A percentile compares a stretch with the other conserved stretches of the same genome.
Evolutionary conservation across 768 basidiomycete genomes (phyloP).

Genomic region (Imleria badia): DNA sequence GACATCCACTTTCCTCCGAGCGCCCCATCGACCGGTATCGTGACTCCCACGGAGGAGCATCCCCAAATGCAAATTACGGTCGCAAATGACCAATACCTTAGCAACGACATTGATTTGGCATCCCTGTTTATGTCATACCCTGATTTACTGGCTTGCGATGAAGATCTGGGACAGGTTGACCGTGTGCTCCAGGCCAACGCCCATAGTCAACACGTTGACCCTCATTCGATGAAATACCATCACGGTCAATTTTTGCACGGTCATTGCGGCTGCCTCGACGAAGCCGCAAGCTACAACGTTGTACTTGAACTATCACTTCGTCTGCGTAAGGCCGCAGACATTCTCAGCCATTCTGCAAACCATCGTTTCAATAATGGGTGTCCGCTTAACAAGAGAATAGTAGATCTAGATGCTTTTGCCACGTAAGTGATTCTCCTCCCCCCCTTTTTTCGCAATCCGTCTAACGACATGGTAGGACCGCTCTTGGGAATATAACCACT

Average conservation of each 20-base stretch:
- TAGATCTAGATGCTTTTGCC: slow-evolving; percentile 50
- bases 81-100: slow-evolving; percentile 24
- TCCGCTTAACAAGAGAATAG: slow-evolving; percentile 43
- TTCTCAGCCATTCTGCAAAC: slow-evolving; percentile 47
- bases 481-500: slow-evolving; percentile 37
- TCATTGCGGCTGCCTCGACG: slow-evolving; percentile 60
- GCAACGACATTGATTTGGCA: slow-evolving; percentile 42
- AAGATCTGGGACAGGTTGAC: slow-evolving; percentile 11
- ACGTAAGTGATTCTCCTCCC: slow-evolving; percentile 40
- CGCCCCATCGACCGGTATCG: slow-evolving; percentile 33
- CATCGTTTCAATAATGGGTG: slow-evolving; percentile 36
- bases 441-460: not conserved
- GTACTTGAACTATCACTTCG: slow-evolving; percentile 65
- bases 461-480: slow-evolving; percentile 35
- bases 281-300: slow-evolving; percentile 52
- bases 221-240: slow-evolving; percentile 15
- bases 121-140: slow-evolving; percentile 42
- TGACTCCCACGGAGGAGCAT: slow-evolving; percentile 49
- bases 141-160: slow-evolving; percentile 17
- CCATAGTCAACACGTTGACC: slow-evolving; percentile 3
- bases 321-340: slow-evolving; percentile 58
- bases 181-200: not conserved
- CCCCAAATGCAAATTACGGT: slow-evolving; percentile 31
- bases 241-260: slow-evolving; percentile 23
- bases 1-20: slow-evolving; percentile 25